A percentile compares a stretch with the other conserved stretches of the same genome.
Conservation (phyloP, 192 early-diverging fungal genomes). For the Mortierella antarctica region DNA sequence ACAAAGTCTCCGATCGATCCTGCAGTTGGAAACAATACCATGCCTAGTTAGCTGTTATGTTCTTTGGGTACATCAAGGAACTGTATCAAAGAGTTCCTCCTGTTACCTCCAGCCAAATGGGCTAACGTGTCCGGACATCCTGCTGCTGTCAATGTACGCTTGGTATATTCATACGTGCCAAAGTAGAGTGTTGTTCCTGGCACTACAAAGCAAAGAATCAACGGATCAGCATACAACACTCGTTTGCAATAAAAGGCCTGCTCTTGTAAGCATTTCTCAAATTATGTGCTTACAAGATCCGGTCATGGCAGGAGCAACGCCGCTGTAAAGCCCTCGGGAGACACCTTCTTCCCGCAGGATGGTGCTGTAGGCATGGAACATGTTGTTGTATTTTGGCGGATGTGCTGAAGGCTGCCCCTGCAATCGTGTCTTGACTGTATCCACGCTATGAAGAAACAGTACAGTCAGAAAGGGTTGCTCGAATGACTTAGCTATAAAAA, state of each 20-base stretch:
- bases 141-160: constrained; percentile 61
- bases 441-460: constrained; percentile 34
- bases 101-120: constrained; percentile 62
- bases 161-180: constrained; percentile 67
- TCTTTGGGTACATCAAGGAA: too few relatives aligned
- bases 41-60: background rate
- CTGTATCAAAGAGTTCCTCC: background rate
- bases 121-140: constrained; percentile 62
- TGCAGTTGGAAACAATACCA: background rate
- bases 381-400: constrained; percentile 65
- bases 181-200: constrained; percentile 68
- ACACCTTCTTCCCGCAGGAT: constrained; percentile 66
- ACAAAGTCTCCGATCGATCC: constrained; percentile 65
- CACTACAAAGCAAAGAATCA: constrained; percentile 36
- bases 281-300: constrained; percentile 42
- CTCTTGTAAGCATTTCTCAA: background rate
- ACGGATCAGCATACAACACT: background rate
- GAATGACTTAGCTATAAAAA: background rate
- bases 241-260: background rate
- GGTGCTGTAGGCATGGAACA: constrained; percentile 66
- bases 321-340: constrained; percentile 63
- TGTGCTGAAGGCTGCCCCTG: constrained; percentile 62
- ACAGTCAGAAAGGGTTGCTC: background rate
- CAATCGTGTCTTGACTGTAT: constrained; percentile 68
- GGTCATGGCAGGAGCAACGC: constrained; percentile 66